Base-by-base conservation (phyloP, 768 basidiomycete genomes). In the Macrolepiota albuminosa region DNA sequence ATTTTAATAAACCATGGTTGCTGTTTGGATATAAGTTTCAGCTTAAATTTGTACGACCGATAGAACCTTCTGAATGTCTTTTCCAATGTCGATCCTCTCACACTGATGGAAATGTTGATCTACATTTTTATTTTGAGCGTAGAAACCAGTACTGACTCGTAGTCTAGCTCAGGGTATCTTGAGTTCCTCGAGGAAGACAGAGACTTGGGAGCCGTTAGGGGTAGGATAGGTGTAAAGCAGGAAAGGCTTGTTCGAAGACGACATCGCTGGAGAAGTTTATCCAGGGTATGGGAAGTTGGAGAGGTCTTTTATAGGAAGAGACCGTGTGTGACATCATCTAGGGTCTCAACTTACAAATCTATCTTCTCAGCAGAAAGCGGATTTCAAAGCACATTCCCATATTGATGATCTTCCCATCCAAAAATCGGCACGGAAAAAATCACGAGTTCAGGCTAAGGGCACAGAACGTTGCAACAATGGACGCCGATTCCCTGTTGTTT, bases 1-100 rank as follows among this genome's bases (percentile, higher is more conserved):
- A 87, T 67, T 45, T 83, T 78, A 62, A 93, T 79, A 73, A 87
- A 94, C 88, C 88, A 92, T 0, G 80, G 80, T 68, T 89, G 78
- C 75, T 80, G 29, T 11, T 36, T 7, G 52, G 10, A 55, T 16
- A 37, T 9, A 2, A 10, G 16, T 3, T 53, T 61, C n/a, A 21
- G 43, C 21, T 34, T 18, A 4, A 36, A 9, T 34, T 21, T 37
- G 13, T 1, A 24, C 29, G 11, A 29, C 9, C 14, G n/a, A 31
- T 26, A 52, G 47, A n/a, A 77, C 84, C 75, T 94, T 95, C 74
- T 94, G 92, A n/a, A 76, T 75, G 66, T 87, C 87, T 62, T 81
- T 83, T 14, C 69, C 70, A 63, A 94, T 76, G 59, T 84, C 74
- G 64, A 95, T 80, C 47, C 68, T 76, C 61, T 81, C 70, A 78